Evolutionary conservation across 2,329 filamentous ascomycete species (phyloP).

Genomic region (Colletotrichum sp.): DNA sequence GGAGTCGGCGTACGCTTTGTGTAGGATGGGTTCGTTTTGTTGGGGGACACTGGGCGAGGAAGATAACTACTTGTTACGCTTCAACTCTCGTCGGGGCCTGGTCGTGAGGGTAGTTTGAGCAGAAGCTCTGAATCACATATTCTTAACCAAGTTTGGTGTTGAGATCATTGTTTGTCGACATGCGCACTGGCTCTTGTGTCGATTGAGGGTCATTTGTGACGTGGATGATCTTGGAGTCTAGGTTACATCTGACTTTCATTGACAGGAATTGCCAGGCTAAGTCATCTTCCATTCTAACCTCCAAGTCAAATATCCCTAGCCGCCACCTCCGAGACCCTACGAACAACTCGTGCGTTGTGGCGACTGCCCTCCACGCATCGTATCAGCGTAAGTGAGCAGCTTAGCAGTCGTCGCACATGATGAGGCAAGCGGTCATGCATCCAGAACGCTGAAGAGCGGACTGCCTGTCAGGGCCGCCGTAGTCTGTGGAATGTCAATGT

Average conservation of each 20-base stretch:
- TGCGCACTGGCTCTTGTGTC: background rate
- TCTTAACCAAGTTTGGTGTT: background rate
- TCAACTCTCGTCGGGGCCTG: background rate
- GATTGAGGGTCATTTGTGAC: accelerated
- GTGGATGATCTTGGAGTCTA: background rate
- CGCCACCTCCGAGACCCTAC: background rate
- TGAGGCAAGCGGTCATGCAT: background rate
- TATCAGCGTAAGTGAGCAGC: background rate
- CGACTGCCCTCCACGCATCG: accelerated
- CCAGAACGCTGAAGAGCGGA: background rate
- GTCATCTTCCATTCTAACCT: accelerated
- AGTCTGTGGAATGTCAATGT: background rate
- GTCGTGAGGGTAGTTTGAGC: background rate
- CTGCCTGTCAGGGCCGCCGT: background rate
- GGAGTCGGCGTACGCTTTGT: slow-evolving; percentile 9
- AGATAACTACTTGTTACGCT: background rate
- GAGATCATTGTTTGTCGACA: background rate
- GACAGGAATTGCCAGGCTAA: accelerated
- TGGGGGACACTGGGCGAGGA: background rate
- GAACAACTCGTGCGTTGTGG: background rate
- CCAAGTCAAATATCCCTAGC: background rate
- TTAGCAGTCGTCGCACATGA: background rate
- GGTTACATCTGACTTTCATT: background rate
- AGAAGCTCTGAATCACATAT: background rate
- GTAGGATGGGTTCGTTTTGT: background rate